Evolutionary conservation across 176 grass and related monocot genomes (phyloP).

Genomic region (Aegilops tauschii): DNA sequence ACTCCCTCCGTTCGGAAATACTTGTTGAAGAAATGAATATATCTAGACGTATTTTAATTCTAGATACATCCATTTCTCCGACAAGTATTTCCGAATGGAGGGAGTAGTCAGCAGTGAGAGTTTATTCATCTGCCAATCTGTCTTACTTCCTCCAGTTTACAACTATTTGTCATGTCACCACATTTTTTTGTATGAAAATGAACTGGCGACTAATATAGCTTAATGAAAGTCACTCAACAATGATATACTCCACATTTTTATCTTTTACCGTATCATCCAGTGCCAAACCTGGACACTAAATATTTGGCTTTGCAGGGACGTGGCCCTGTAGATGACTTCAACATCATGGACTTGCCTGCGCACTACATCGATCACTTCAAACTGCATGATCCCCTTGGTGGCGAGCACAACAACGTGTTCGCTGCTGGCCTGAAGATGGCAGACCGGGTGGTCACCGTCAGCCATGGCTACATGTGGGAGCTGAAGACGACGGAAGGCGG

Average conservation of each 20-base stretch:
- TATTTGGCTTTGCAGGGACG: constrained; percentile 54
- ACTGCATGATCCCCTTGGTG: constrained; percentile 62
- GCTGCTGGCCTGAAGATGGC: constrained; percentile 75
- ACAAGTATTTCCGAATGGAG: no score
- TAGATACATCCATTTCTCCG: no score
- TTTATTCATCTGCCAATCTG: not conserved
- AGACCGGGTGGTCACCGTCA: constrained; percentile 75
- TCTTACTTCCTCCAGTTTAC: not conserved
- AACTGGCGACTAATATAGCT: not conserved
- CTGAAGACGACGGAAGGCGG: constrained; percentile 77
- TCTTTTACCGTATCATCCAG: not conserved
- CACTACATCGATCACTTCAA: constrained; percentile 79
- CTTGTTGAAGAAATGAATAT: no score
- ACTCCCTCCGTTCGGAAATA: no score
- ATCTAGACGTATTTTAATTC: no score
- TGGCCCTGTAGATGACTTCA: constrained; percentile 72
- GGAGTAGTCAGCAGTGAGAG: not conserved
- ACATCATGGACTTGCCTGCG: constrained; percentile 55
- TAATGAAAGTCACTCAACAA: not conserved
- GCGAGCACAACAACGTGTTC: constrained; percentile 82
- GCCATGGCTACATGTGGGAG: constrained; percentile 82
- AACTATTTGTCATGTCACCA: not conserved
- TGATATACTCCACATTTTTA: not conserved
- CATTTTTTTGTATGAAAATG: not conserved
- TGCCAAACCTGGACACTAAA: not conserved